phyloP scores from a whole-genome alignment of 2,329 filamentous ascomycete species.

The Boeremia lycopersici region DNA sequence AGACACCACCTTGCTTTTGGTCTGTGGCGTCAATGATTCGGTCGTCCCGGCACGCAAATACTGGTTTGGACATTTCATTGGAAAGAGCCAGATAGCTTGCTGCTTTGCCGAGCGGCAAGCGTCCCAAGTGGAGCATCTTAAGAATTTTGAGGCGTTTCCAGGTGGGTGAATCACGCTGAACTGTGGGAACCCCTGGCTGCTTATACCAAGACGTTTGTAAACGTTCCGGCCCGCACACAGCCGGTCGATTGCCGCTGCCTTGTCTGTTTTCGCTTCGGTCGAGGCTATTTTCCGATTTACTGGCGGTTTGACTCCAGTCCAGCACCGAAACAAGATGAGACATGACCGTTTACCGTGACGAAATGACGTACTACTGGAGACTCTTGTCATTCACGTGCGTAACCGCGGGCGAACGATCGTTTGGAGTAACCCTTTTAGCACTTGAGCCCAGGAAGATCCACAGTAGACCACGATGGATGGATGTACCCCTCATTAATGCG shows the following conservation, averaged over 20 bases:
- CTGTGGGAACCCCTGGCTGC: neutral
- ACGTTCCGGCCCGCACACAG: neutral
- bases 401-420: neutral
- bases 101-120: slow-evolving; percentile 8
- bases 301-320: neutral
- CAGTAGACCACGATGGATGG: neutral
- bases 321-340: neutral
- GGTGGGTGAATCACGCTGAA: neutral
- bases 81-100: neutral
- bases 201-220: no score
- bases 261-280: neutral
- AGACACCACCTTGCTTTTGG: no score
- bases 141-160: neutral
- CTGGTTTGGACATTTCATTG: neutral
- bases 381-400: neutral
- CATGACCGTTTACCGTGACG: neutral
- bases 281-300: neutral
- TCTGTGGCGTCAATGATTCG: neutral
- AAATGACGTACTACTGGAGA: neutral
- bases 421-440: neutral
- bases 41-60: neutral
- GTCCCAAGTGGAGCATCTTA: neutral
- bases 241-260: neutral
- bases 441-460: neutral
- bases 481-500: slow-evolving; percentile 7